Conservation (phyloP, 2,329 filamentous ascomycete species). For the Sarocladium kiliense region DNA sequence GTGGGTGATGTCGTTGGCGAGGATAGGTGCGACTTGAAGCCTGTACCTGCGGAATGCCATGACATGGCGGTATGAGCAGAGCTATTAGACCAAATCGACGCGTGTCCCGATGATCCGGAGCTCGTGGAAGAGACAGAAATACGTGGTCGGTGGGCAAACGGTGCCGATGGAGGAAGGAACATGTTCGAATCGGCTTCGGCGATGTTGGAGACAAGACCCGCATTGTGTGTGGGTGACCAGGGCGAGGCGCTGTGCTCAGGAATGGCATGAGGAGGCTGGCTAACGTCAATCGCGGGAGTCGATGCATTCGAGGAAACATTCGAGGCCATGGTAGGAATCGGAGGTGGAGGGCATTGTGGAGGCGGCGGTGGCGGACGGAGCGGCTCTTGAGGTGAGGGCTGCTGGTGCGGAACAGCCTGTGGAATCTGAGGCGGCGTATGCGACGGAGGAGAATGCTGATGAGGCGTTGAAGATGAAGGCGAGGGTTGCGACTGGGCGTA, state of each 20-base stretch:
- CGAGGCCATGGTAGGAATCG: constrained; percentile 83
- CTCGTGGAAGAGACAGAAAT: constrained; percentile 46
- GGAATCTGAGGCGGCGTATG: constrained; percentile 12
- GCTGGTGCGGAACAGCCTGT: constrained; percentile 13
- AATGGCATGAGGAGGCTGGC: neutral
- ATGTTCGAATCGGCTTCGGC: constrained; percentile 10
- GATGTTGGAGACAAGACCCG: neutral
- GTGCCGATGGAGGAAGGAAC: constrained; percentile 30
- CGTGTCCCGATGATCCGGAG: constrained; percentile 43
- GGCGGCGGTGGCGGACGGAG: constrained; percentile 24
- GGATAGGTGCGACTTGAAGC: constrained; percentile 15
- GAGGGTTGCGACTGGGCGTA: constrained; percentile 12
- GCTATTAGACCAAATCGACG: constrained; percentile 40
- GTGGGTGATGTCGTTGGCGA: constrained; percentile 22
- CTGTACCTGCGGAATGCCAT: constrained; percentile 27
- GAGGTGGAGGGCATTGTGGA: constrained; percentile 26
- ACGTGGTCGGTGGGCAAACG: constrained; percentile 35
- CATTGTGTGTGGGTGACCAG: constrained; percentile 6
- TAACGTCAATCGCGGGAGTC: constrained; percentile 20
- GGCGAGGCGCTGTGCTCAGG: constrained; percentile 3
- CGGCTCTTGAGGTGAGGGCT: constrained; percentile 14
- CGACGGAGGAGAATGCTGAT: constrained; percentile 11
- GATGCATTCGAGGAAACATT: constrained; percentile 72
- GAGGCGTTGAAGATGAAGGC: constrained; percentile 16
- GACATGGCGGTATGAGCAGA: constrained; percentile 34